Percentiles rank a stretch among this genome's conserved stretches.
Conservation (phyloP, 2,329 filamentous ascomycete genomes). For the Didymella sp. region DNA sequence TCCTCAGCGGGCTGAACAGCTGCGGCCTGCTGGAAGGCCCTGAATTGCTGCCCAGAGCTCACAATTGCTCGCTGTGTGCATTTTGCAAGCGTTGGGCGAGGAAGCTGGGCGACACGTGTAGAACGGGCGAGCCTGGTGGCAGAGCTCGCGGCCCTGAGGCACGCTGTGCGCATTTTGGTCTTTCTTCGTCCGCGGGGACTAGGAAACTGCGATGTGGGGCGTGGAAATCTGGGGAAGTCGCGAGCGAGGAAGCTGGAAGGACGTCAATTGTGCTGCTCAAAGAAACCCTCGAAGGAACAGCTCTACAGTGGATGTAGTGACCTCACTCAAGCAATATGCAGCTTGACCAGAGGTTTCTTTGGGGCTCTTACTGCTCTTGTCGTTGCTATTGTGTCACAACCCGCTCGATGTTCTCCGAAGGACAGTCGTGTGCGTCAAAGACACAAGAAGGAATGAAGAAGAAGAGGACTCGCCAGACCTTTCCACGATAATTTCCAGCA, state of each 20-base stretch:
- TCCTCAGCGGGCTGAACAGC: slow-evolving; percentile 35
- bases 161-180: slow-evolving; percentile 41
- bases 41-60: slow-evolving; percentile 26
- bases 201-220: slow-evolving; percentile 11
- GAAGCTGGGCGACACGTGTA: slow-evolving; percentile 29
- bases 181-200: slow-evolving; percentile 10
- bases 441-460: slow-evolving; percentile 10
- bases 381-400: slow-evolving; percentile 3
- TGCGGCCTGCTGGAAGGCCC: slow-evolving; percentile 35
- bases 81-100: slow-evolving; percentile 29
- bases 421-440: slow-evolving; percentile 4
- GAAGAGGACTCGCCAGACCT: slow-evolving; percentile 1
- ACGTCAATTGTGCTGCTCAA: slow-evolving; percentile 8
- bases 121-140: slow-evolving; percentile 37
- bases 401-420: neutral
- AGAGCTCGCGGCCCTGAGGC: slow-evolving; percentile 43
- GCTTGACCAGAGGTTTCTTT: slow-evolving; percentile 1
- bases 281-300: neutral
- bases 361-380: slow-evolving; percentile 7
- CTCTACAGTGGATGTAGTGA: slow-evolving; percentile 2
- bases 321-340: slow-evolving; percentile 5
- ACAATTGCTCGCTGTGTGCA: slow-evolving; percentile 26
- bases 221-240: slow-evolving; percentile 11
- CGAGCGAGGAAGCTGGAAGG: slow-evolving; percentile 7
- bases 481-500: slow-evolving; percentile 11